Conservation (phyloP, 2,329 filamentous ascomycete genomes). For the Pseudocercospora macadamiae region DNA sequence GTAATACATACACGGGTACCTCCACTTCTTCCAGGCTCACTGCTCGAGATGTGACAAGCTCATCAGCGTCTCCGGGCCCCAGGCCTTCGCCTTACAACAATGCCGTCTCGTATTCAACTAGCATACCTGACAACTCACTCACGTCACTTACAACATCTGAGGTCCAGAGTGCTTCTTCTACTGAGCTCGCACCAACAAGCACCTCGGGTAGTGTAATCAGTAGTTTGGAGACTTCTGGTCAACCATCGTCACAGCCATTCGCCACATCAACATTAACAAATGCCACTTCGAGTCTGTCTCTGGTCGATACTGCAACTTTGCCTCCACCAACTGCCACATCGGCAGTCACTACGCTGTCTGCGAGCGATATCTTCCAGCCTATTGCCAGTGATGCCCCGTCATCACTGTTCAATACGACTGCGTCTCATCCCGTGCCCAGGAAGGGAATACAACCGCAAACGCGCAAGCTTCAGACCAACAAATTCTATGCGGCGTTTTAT, state of each 20-base stretch:
- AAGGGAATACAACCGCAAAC: constrained; percentile 44
- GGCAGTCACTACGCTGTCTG: constrained; percentile 29
- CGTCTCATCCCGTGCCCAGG: constrained; percentile 46
- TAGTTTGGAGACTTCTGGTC: constrained; percentile 31
- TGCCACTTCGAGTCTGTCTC: constrained; percentile 33
- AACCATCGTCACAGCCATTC: constrained; percentile 35
- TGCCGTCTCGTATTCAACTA: constrained; percentile 22
- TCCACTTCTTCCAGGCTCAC: constrained; percentile 11
- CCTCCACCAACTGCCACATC: constrained; percentile 30
- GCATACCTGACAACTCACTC: constrained; percentile 31
- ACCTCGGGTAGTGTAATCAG: constrained; percentile 27
- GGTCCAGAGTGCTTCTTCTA: constrained; percentile 33
- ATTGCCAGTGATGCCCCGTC: constrained; percentile 47
- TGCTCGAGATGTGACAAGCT: constrained; percentile 18
- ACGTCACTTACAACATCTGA: constrained; percentile 33
- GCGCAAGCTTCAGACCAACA: constrained; percentile 69
- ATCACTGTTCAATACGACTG: constrained; percentile 42
- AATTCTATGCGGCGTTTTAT: constrained; percentile 73
- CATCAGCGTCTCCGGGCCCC: background rate
- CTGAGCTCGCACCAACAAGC: constrained; percentile 20
- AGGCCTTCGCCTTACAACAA: background rate
- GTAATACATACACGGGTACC: constrained; percentile 5
- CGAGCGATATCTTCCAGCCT: constrained; percentile 44
- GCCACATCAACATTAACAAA: constrained; percentile 29
- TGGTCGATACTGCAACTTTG: constrained; percentile 35